Evolutionary conservation across 805 yeast genomes (phyloP).

Genomic region (Zygoascus flipseniorum): DNA sequence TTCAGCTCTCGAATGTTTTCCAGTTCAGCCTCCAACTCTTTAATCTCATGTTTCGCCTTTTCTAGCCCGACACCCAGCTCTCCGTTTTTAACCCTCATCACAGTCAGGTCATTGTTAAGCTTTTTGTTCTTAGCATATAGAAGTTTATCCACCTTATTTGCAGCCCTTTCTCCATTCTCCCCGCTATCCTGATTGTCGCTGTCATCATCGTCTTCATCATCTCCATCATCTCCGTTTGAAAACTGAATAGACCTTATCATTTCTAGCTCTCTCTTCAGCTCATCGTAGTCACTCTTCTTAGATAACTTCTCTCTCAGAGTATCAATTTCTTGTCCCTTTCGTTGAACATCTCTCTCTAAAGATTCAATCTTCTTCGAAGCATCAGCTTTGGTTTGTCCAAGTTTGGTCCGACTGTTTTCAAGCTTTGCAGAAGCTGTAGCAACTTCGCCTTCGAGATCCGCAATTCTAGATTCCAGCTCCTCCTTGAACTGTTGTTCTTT

Average conservation of each 20-base stretch:
- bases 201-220: constrained; percentile 24
- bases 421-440: constrained; percentile 50
- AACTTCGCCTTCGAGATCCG: constrained; percentile 43
- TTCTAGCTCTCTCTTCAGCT: constrained; percentile 65
- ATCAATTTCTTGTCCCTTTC: constrained; percentile 43
- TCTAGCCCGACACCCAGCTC: constrained; percentile 35
- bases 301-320: constrained; percentile 42
- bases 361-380: constrained; percentile 31
- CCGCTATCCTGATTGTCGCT: constrained; percentile 23
- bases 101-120: constrained; percentile 61
- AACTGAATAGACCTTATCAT: constrained; percentile 69
- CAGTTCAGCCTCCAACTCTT: constrained; percentile 30
- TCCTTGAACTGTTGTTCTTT: constrained; percentile 25
- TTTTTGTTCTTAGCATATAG: constrained; percentile 64
- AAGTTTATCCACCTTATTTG: constrained; percentile 17
- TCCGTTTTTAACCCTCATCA: constrained; percentile 51
- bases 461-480: constrained; percentile 13
- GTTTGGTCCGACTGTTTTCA: constrained; percentile 36
- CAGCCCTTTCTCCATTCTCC: constrained; percentile 34
- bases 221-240: constrained; percentile 31
- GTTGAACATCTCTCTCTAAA: constrained; percentile 38
- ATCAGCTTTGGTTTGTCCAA: constrained; percentile 17
- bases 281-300: constrained; percentile 64
- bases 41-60: constrained; percentile 24
- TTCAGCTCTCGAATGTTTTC: constrained; percentile 40